These are phyloP conservation scores for Isoetes engelmannii DNA, from an alignment of 83 land plant genomes.

Conservation along the genomic window DNA sequence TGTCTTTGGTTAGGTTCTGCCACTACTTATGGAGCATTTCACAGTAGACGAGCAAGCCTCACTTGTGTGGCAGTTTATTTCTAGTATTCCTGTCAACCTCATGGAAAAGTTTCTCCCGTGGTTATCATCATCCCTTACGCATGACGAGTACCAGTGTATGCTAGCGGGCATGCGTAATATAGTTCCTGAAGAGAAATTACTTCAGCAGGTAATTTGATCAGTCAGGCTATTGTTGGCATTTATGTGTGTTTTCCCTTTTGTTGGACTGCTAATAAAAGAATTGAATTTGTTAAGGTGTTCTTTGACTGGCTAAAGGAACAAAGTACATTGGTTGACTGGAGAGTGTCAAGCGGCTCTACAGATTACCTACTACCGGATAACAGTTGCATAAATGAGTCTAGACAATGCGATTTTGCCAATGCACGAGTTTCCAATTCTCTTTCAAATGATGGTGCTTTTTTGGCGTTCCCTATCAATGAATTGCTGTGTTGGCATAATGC, in stretches of 20 bases:
- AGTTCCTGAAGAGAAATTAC: neutral
- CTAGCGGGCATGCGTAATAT: neutral
- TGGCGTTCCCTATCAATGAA: neutral
- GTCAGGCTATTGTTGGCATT: neutral
- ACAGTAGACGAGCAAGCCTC: constrained; percentile 1
- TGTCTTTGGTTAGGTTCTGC: neutral
- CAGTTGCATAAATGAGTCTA: no score
- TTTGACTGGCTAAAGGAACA: neutral
- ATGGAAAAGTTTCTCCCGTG: constrained; percentile 9
- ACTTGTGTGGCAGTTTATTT: constrained; percentile 6
- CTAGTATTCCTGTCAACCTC: constrained; percentile 3
- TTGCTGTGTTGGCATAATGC: constrained; percentile 5
- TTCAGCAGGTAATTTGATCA: neutral
- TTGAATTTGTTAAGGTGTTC: neutral
- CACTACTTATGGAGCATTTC: constrained; percentile 4
- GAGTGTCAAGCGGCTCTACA: no score
- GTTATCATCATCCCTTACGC: neutral
- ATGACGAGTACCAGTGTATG: neutral
- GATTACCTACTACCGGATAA: no score
- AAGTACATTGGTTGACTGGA: no score
- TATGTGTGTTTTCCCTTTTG: neutral
- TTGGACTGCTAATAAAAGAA: neutral
- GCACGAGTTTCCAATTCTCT: no score
- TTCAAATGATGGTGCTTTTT: neutral
- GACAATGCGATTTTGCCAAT: no score